These are phyloP conservation scores for Aspergillus oerlinghausenensis DNA, from an alignment of 2,329 filamentous ascomycete species.

Conservation along the genomic window DNA sequence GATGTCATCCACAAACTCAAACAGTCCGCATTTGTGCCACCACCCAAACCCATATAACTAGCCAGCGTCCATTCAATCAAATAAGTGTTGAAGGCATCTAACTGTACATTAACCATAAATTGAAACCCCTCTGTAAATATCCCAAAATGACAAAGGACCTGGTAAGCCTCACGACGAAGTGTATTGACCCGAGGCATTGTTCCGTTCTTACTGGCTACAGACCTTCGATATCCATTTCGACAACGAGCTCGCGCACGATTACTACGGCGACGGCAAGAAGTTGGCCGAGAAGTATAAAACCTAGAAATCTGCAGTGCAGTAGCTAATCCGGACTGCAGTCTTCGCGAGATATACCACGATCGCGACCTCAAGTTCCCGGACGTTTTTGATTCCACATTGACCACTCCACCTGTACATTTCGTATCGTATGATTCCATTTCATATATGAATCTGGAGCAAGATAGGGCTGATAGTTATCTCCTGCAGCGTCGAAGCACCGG, in stretches of 20 bases:
- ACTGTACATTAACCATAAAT: neutral
- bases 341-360: slow-evolving; percentile 9
- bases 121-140: neutral
- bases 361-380: slow-evolving; percentile 13
- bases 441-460: too few relatives aligned
- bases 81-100: neutral
- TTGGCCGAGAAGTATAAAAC: slow-evolving; percentile 7
- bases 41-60: neutral
- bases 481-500: slow-evolving; percentile 7
- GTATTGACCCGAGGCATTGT: neutral
- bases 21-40: too few relatives aligned
- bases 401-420: slow-evolving; percentile 16
- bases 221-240: slow-evolving; percentile 17
- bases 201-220: neutral
- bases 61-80: neutral
- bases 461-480: too few relatives aligned
- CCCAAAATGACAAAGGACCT: slow-evolving; percentile 1
- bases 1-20: too few relatives aligned
- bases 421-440: slow-evolving; percentile 10
- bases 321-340: neutral
- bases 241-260: slow-evolving; percentile 14
- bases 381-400: slow-evolving; percentile 16
- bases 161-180: neutral
- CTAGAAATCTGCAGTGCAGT: too few relatives aligned
- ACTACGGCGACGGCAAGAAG: slow-evolving; percentile 15